Conservation (phyloP, 805 yeast species). For the Wickerhamiella alocasiicola region DNA sequence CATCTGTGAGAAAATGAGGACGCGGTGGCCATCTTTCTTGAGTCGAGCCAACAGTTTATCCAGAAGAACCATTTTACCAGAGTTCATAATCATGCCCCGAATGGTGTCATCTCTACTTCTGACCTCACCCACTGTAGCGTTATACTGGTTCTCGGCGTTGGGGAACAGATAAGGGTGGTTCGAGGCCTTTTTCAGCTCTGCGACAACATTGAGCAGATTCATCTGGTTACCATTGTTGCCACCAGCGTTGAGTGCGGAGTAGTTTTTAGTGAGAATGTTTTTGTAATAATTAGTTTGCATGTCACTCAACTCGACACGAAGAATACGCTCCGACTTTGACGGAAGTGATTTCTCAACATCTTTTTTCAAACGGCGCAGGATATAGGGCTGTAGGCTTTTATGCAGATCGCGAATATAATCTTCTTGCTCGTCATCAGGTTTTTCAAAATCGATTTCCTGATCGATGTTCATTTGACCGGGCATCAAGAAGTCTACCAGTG, state of each 20-base stretch:
- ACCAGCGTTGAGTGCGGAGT: conserved; percentile 82
- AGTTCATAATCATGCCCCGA: conserved; percentile 90
- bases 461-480: conserved; percentile 86
- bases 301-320: conserved; percentile 90
- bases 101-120: conserved; percentile 59
- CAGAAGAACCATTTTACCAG: conserved; percentile 94
- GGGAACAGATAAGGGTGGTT: conserved; percentile 95
- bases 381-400: conserved; percentile 75
- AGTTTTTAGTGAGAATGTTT: conserved; percentile 84
- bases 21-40: conserved; percentile 90
- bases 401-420: conserved; percentile 78
- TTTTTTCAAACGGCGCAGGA: conserved; percentile 83
- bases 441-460: conserved; percentile 89
- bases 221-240: conserved; percentile 62
- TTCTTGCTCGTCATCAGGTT: conserved; percentile 79
- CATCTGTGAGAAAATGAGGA: conserved; percentile 92
- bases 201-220: conserved; percentile 81
- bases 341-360: conserved; percentile 97
- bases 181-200: conserved; percentile 90
- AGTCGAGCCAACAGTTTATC: conserved; percentile 79
- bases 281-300: conserved; percentile 90
- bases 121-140: conserved; percentile 36
- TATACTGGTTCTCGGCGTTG: conserved; percentile 74
- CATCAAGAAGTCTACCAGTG: conserved; percentile 87
- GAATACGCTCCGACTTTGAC: conserved; percentile 85